These are phyloP conservation scores for Saccharomycopsis capsularis DNA, from an alignment of 805 yeast genomes.

Conservation along the genomic window DNA sequence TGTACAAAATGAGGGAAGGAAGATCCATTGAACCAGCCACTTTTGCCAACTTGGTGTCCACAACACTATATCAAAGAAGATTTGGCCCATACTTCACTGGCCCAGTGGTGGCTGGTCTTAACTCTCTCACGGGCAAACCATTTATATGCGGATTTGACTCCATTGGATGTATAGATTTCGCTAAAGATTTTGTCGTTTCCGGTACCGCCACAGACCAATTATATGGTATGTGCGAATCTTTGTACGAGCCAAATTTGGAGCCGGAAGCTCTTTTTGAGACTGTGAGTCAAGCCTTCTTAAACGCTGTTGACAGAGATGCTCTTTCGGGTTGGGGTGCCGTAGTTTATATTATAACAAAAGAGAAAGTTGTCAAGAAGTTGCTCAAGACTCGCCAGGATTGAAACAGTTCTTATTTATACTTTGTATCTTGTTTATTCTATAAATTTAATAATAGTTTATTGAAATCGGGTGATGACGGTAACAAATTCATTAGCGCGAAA, in stretches of 20 bases:
- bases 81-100: constrained; percentile 96
- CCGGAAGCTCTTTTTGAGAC: constrained; percentile 96
- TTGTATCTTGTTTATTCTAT: too few species aligned
- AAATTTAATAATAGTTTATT: too few species aligned
- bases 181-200: constrained; percentile 87
- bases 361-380: constrained; percentile 79
- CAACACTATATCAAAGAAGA: constrained; percentile 84
- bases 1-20: constrained; percentile 88
- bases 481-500: too few species aligned
- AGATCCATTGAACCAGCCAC: constrained; percentile 88
- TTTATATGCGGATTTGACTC: constrained; percentile 92
- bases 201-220: constrained; percentile 97
- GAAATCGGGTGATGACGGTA: too few species aligned
- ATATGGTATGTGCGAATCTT: constrained; percentile 96
- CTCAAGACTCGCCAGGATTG: constrained; percentile 94
- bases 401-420: too few species aligned
- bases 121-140: constrained; percentile 76
- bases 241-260: constrained; percentile 88
- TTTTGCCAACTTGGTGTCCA: constrained; percentile 85
- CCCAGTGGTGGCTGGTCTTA: constrained; percentile 92
- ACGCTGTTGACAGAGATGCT: constrained; percentile 96
- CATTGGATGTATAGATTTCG: constrained; percentile 93
- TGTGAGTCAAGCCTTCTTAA: constrained; percentile 84
- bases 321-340: constrained; percentile 98
- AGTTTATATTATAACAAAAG: constrained; percentile 86